Evolutionary conservation across 306 rosid species (phyloP).

Genomic region (Prosopis cineraria): DNA sequence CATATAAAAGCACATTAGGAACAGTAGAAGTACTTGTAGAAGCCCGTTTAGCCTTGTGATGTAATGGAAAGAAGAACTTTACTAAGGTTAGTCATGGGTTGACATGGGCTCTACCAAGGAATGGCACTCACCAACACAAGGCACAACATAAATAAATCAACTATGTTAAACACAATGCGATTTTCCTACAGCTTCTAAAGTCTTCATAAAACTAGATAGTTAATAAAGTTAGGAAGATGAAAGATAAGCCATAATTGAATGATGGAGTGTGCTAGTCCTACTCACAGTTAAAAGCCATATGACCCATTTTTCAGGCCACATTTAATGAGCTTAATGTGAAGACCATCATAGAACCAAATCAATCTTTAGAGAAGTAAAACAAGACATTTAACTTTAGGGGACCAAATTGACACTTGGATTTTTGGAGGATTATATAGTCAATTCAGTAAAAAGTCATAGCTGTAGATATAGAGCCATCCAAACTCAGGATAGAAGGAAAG

Average conservation of each 20-base stretch:
- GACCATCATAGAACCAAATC: background rate
- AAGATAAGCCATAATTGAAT: background rate
- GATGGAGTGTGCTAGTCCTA: background rate
- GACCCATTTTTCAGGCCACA: background rate
- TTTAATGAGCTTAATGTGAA: background rate
- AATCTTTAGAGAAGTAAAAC: background rate
- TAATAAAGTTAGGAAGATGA: background rate
- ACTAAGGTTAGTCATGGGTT: conserved; percentile 29
- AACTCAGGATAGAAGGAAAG: conserved; percentile 33
- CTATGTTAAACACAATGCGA: background rate
- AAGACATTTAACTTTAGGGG: background rate
- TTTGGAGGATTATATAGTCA: background rate
- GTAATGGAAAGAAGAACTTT: conserved; percentile 10
- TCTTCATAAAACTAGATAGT: background rate
- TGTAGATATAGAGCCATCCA: background rate
- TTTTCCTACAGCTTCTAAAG: background rate
- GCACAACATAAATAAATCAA: background rate
- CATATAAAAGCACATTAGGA: conserved; percentile 23
- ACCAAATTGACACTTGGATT: background rate
- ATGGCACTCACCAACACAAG: conserved; percentile 6
- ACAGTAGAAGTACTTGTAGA: background rate
- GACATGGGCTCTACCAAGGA: background rate
- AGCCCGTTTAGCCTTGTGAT: conserved; percentile 26
- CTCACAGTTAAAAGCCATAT: background rate
- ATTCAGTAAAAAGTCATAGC: background rate